A percentile compares a stretch with the other conserved stretches of the same genome.
These are phyloP conservation scores for Zygotorulaspora sp. DNA, from an alignment of 805 yeast genomes.

Conservation along the genomic window DNA sequence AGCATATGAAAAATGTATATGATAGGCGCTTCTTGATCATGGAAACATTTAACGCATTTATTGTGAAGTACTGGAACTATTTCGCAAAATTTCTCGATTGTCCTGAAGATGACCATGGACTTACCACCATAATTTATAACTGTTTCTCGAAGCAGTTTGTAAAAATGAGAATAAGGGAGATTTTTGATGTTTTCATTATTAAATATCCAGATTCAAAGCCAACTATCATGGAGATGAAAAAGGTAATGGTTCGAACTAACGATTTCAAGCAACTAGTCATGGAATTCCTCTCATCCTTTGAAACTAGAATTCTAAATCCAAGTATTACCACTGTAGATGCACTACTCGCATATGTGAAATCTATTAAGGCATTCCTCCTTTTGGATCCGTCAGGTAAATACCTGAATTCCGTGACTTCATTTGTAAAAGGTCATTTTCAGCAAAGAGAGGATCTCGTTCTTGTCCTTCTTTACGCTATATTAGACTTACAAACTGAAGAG, in stretches of 20 bases:
- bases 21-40: conserved; percentile 21
- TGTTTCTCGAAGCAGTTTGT: conserved; percentile 28
- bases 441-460: conserved; percentile 70
- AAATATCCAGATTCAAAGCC: conserved; percentile 48
- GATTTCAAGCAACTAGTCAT: conserved; percentile 16
- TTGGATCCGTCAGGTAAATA: conserved; percentile 88
- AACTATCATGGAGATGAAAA: conserved; percentile 57
- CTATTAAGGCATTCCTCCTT: conserved; percentile 64
- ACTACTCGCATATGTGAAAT: conserved; percentile 60
- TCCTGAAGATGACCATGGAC: conserved; percentile 28
- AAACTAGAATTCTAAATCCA: conserved; percentile 54
- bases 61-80: conserved; percentile 26
- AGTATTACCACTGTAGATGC: conserved; percentile 77
- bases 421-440: conserved; percentile 66
- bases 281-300: conserved; percentile 21
- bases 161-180: conserved; percentile 49
- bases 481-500: conserved; percentile 38
- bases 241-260: conserved; percentile 42
- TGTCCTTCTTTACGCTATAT: conserved; percentile 65
- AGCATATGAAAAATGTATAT: conserved; percentile 19
- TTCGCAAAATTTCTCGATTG: conserved; percentile 21
- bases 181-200: conserved; percentile 50
- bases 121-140: conserved; percentile 23
- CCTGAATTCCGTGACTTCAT: conserved; percentile 70
- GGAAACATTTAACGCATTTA: conserved; percentile 29